Conservation (phyloP, 2,329 filamentous ascomycete genomes). For the Pezicula radicicola region DNA sequence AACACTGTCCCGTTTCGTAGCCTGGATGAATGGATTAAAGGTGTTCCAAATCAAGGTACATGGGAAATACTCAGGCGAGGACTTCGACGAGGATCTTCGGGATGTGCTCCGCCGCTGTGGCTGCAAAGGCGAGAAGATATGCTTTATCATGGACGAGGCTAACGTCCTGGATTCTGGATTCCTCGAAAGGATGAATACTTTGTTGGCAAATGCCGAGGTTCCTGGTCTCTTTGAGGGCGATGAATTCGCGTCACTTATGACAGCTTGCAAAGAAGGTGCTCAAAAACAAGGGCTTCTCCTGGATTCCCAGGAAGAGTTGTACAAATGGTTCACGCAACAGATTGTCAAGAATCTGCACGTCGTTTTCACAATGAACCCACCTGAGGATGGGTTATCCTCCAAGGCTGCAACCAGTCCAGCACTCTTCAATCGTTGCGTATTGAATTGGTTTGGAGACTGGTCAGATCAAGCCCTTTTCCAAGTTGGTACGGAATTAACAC, state of each 20-base stretch:
- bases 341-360: constrained; percentile 99
- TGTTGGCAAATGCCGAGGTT: constrained; percentile 98
- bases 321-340: constrained; percentile 99
- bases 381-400: constrained; percentile 88
- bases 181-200: constrained; percentile 97
- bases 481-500: constrained; percentile 91
- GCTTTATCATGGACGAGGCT: constrained; percentile 99
- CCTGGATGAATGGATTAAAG: constrained; percentile 99
- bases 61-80: constrained; percentile 94
- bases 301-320: constrained; percentile 98
- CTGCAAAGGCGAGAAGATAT: constrained; percentile 98
- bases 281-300: constrained; percentile 92
- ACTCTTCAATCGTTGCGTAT: constrained; percentile 97
- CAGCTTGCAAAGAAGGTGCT: constrained; percentile 95
- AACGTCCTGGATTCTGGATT: constrained; percentile 99
- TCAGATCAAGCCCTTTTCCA: constrained; percentile 98
- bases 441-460: constrained; percentile 99
- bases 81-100: constrained; percentile 96
- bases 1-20: constrained; percentile 94
- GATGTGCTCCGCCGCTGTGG: constrained; percentile 91
- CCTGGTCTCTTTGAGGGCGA: constrained; percentile 99
- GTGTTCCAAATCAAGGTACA: constrained; percentile 99
- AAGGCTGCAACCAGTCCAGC: constrained; percentile 97
- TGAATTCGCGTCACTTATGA: constrained; percentile 97
- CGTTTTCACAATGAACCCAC: constrained; percentile 99